Evolutionary conservation across 2,329 filamentous ascomycete genomes (phyloP).

Genomic region (Dactylellina leptospora): DNA sequence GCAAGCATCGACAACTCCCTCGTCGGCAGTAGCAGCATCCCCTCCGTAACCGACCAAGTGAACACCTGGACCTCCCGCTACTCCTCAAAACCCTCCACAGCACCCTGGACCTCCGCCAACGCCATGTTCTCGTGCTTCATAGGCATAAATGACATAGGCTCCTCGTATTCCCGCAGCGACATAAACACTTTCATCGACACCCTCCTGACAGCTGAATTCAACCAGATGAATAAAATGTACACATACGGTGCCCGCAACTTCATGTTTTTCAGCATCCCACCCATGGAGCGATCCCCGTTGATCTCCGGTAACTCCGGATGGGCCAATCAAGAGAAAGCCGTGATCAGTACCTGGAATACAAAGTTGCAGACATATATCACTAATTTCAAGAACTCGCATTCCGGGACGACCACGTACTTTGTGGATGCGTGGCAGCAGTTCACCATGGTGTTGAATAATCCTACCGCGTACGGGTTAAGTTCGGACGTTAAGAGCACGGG

Average conservation of each 20-base stretch:
- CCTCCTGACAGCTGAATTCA: slow-evolving; percentile 29
- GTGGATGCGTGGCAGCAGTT: slow-evolving; percentile 21
- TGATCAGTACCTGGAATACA: slow-evolving; percentile 25
- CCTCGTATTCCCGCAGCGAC: slow-evolving; percentile 21
- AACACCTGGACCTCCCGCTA: slow-evolving; percentile 29
- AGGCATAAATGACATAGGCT: slow-evolving; percentile 66
- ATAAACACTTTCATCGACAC: slow-evolving; percentile 38
- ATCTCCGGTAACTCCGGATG: slow-evolving; percentile 21
- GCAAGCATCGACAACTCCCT: slow-evolving; percentile 34
- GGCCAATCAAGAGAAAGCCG: slow-evolving; percentile 28
- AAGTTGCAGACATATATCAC: slow-evolving; percentile 31
- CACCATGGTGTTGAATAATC: slow-evolving; percentile 31
- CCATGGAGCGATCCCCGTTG: slow-evolving; percentile 31
- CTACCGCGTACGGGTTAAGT: slow-evolving; percentile 20
- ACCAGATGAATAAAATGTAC: slow-evolving; percentile 14
- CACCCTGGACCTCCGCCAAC: slow-evolving; percentile 59
- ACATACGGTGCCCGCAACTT: slow-evolving; percentile 18
- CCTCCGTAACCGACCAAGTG: slow-evolving; percentile 25
- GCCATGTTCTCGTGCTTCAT: slow-evolving; percentile 65
- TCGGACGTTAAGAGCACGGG: slow-evolving; percentile 14
- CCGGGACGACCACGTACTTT: slow-evolving; percentile 15
- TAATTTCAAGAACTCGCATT: slow-evolving; percentile 34
- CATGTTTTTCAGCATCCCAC: slow-evolving; percentile 28
- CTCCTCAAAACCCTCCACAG: slow-evolving; percentile 16
- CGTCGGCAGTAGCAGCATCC: slow-evolving; percentile 6